A percentile compares a stretch with the other conserved stretches of the same genome.
Conservation (phyloP, 495 filamentous ascomycete genomes). For the Aspergillus campestris region DNA sequence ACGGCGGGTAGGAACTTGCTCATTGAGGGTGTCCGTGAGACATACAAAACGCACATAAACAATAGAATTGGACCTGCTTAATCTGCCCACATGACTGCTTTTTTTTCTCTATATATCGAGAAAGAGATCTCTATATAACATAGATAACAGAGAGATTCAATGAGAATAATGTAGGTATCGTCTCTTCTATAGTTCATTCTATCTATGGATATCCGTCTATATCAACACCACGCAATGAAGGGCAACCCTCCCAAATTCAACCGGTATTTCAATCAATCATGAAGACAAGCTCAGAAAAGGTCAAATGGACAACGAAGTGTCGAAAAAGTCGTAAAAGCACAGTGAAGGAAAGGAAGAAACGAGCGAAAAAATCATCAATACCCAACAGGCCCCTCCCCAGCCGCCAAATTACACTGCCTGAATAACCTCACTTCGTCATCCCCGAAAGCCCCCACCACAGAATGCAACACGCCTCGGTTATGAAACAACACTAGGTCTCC, state of each 20-base stretch:
- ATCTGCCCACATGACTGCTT: background rate
- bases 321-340: too few species aligned
- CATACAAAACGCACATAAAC: background rate
- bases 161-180: background rate
- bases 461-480: conserved; percentile 63
- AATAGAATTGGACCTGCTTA: background rate
- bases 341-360: background rate
- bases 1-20: conserved; percentile 20
- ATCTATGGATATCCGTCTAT: too few species aligned
- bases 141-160: background rate
- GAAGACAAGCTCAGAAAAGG: too few species aligned
- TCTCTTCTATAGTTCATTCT: background rate
- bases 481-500: conserved; percentile 68
- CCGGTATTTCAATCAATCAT: too few species aligned
- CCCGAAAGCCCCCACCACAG: conserved; percentile 64
- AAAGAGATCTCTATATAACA: background rate
- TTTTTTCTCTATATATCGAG: too few species aligned
- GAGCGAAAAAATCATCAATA: background rate
- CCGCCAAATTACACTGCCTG: conserved; percentile 67
- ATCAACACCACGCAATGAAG: too few species aligned
- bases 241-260: too few species aligned
- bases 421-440: conserved; percentile 64
- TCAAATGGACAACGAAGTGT: too few species aligned
- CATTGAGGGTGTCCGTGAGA: conserved; percentile 4
- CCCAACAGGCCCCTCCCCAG: conserved; percentile 18